Conservation (phyloP, 1,284 basidiomycete species). For the Rugosomyces carneus region DNA sequence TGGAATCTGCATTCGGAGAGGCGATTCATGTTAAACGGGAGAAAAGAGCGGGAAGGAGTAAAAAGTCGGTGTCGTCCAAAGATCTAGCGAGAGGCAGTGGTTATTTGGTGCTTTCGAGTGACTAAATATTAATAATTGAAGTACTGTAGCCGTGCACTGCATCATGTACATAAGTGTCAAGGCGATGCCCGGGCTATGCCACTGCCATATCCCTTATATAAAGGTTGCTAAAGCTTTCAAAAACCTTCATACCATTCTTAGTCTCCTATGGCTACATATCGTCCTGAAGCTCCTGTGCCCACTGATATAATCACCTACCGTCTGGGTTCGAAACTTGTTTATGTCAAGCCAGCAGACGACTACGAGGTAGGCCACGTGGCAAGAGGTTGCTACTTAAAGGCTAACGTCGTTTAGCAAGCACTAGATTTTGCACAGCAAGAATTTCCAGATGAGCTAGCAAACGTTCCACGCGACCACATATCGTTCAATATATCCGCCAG, state of each 20-base stretch:
- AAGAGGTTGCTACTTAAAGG: too few relatives aligned
- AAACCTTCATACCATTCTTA: too few relatives aligned
- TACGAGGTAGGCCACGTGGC: conserved; percentile 42
- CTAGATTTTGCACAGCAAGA: conserved; percentile 43
- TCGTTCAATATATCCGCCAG: conserved; percentile 36
- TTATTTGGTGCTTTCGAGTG: conserved; percentile 7
- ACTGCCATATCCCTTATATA: too few relatives aligned
- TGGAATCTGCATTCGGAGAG: conserved; percentile 45
- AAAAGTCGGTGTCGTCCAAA: conserved; percentile 10
- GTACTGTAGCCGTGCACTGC: too few relatives aligned
- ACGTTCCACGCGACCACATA: conserved; percentile 35
- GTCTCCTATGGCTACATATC: conserved; percentile 18
- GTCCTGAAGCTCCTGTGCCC: conserved; percentile 17
- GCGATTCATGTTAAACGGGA: conserved; percentile 41
- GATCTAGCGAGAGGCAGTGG: conserved; percentile 5
- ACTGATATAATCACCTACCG: conserved; percentile 50
- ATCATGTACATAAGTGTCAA: too few relatives aligned
- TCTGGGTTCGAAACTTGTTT: conserved; percentile 38
- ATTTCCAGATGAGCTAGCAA: conserved; percentile 39
- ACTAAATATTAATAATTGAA: too few relatives aligned
- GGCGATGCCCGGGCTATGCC: too few relatives aligned
- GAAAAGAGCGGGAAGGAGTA: conserved; percentile 14
- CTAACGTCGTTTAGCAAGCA: conserved; percentile 37
- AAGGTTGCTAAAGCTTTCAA: too few relatives aligned
- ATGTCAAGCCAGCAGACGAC: conserved; percentile 42